Base-by-base conservation (phyloP, 2,329 filamentous ascomycete species). In the Botryosphaeria agaves region DNA sequence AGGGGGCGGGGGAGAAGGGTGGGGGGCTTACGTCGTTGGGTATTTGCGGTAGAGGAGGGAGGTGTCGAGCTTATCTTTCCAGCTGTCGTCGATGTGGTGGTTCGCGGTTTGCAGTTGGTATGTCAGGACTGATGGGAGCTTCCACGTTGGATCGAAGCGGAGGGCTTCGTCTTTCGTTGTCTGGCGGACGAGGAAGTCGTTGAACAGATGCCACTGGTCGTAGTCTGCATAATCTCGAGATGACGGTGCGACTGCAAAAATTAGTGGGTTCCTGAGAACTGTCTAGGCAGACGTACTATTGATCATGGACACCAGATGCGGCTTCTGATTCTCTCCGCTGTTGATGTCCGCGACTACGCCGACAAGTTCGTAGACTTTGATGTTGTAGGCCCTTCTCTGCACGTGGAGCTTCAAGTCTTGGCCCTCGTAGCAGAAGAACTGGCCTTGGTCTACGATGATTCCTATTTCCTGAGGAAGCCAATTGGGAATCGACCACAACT, bases 391-490 rank as follows among this genome's bases (percentile, higher is more conserved):
- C 14, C 79, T 80, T 18, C 78, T 70, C 45, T 87, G 76, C 14
- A 91, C 56, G 42, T 89, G 81, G 28, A 80, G 56, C 47, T 76
- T 77, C 39, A 98, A 55, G 43, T 95, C 85, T 31, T 92, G 77
- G 2, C 89, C 87, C 52, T 98, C 85, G 39, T 84, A 95, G 52
- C 85, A 94, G 53, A 82, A 85, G 47, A 95, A 81, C 46, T 92
- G 81, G n/a, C 82, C 83, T 43, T 81, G 72, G 35, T 91, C 81
- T 34, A 93, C 72, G 34, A 92, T 81, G 45, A 98, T 72, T 21
- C 89, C 89, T 43, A 98, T 85, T 49, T 95, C 84, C 46, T 89
- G 79, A 0, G 89, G 89, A 8, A 98, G 62, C 76, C 87, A 98
- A 11, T 81, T 82, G 1, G 82, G 82, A 8, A 75, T 82, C 1